Evolutionary conservation across 2,329 filamentous ascomycete species (phyloP).

Genomic region (Penicillium sp.): DNA sequence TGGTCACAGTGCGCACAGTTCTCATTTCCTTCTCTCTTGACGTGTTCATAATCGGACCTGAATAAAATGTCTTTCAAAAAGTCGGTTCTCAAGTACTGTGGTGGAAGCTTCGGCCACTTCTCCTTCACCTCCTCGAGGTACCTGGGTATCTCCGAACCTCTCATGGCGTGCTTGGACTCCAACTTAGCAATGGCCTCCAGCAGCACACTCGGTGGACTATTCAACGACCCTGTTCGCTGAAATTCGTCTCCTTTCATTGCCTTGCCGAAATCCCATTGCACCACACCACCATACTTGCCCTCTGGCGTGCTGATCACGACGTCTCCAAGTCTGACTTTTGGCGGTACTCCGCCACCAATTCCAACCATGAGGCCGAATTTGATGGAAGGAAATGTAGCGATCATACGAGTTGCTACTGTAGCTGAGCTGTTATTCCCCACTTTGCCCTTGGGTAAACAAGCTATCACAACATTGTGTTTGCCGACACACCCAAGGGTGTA

Average conservation of each 20-base stretch:
- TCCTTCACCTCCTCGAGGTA: neutral
- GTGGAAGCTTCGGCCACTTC: neutral
- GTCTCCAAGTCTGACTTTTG: slow-evolving; percentile 8
- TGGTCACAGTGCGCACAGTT: neutral
- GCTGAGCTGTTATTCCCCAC: slow-evolving; percentile 28
- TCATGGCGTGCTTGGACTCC: neutral
- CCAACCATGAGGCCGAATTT: slow-evolving; percentile 40
- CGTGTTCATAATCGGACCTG: neutral
- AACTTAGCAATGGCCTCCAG: neutral
- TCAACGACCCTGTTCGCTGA: neutral
- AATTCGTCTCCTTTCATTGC: neutral
- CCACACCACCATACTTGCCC: neutral
- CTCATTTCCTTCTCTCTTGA: neutral
- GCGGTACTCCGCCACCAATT: slow-evolving; percentile 27
- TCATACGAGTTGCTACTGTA: slow-evolving; percentile 25
- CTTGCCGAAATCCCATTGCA: slow-evolving; percentile 9
- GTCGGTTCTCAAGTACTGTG: neutral
- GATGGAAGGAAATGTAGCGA: slow-evolving; percentile 23
- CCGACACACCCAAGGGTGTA: slow-evolving; percentile 22
- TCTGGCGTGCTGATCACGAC: slow-evolving; percentile 7
- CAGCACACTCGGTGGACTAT: neutral
- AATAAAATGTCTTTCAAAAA: neutral
- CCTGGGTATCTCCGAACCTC: neutral
- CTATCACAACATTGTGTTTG: slow-evolving; percentile 24
- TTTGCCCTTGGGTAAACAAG: slow-evolving; percentile 22